Base-by-base conservation (phyloP, 2,329 filamentous ascomycete genomes). In the Ophiocordyceps sinensis region DNA sequence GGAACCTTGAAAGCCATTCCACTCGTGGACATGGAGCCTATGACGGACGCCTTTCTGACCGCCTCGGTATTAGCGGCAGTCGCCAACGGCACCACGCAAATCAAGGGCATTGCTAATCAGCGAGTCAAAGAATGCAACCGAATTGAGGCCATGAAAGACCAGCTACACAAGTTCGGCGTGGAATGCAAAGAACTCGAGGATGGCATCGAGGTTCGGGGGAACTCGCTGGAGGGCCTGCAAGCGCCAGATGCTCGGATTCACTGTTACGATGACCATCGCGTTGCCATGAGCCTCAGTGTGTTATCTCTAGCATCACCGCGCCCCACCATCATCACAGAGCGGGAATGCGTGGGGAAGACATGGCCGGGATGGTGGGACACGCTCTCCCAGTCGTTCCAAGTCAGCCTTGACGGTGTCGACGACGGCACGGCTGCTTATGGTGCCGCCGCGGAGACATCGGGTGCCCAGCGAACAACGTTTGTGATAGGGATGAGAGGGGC, bases 291-390 rank as follows among this genome's bases (percentile, higher is more conserved):
- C 62, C 94, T 98, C 63, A 91, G 87, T 49, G 87, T 98, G 7
- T 68, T 98, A 14, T 77, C 86, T 12, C 66, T 85, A 15, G 75
- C 81, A 28, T 73, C 82, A 0, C 80, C 84, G 1, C 62, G 75
- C 8, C 73, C 85, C 1, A 82, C 86, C 0, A 63, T 94, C 14
- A 78, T 98, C 40, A 73, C 85, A 2, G 91, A 98, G 58, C 82
- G 87, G 45, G 87, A 94, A 53, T 98, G 91, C 57, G 85, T 86
- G 3, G 88, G 84, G 34, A 98, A 98, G 70, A 98, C 91, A 3
- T 98, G 91, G 91, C 91, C 91, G 0, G 91, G 89, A 10, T 98
- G 91, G 86, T 98, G 91, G 91, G 91, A 98, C 60, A 77, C 80
- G 15, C 64, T 96, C 42, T 79, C 80, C 19, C 77, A 83, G 49